Evolutionary conservation across 306 rosid species (phyloP).

Genomic region (Psophocarpus tetragonolobus): DNA sequence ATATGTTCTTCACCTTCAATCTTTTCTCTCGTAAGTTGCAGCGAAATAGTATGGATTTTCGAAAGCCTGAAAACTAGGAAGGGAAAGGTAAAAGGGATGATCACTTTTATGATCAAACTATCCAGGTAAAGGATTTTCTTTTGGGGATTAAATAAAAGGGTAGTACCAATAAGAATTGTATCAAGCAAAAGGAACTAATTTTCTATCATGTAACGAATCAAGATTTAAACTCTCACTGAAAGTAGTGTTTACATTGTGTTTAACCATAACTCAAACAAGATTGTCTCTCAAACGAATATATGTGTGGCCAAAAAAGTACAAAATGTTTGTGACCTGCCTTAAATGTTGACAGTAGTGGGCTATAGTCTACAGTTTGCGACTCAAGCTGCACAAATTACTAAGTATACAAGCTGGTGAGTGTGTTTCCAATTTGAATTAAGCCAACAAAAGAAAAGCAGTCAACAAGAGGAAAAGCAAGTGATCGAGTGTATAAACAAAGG

Average conservation of each 20-base stretch:
- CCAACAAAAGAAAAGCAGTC: conserved; percentile 73
- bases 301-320: not conserved
- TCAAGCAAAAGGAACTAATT: not conserved
- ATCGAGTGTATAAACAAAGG: conserved; percentile 47
- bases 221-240: not conserved
- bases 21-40: conserved; percentile 36
- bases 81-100: conserved; percentile 29
- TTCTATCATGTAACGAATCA: not conserved
- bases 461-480: conserved; percentile 58
- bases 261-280: not conserved
- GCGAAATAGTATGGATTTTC: conserved; percentile 32
- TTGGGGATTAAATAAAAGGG: conserved; percentile 20
- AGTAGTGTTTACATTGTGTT: no score
- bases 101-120: conserved; percentile 40
- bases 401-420: conserved; percentile 38
- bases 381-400: conserved; percentile 45
- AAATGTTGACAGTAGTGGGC: conserved; percentile 34
- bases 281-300: not conserved
- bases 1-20: conserved; percentile 21
- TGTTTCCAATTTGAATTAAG: conserved; percentile 43
- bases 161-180: not conserved
- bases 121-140: conserved; percentile 32
- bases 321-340: conserved; percentile 7
- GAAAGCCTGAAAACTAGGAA: conserved; percentile 68
- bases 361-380: conserved; percentile 34